phyloP scores from a whole-genome alignment of 1,284 basidiomycete genomes.

The Cystobasidiaceae sp. region DNA sequence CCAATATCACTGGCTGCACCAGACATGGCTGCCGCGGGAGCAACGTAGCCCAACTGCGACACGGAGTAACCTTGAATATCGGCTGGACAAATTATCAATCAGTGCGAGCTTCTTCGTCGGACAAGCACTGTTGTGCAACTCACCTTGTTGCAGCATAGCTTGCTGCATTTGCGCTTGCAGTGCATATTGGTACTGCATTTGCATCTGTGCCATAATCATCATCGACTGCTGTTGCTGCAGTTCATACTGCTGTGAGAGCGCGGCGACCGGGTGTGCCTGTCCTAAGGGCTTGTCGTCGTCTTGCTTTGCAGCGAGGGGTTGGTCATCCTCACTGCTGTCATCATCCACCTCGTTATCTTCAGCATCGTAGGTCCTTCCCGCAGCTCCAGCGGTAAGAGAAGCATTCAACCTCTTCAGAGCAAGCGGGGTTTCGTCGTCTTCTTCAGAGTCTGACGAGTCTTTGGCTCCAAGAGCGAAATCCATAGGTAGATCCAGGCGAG shows the following conservation, averaged over 20 bases:
- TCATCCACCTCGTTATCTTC: neutral
- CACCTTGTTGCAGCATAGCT: constrained; percentile 24
- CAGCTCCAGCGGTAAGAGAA: neutral
- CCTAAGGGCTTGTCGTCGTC: constrained; percentile 22
- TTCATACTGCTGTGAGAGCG: constrained; percentile 18
- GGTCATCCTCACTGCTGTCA: constrained; percentile 23
- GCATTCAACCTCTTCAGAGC: constrained; percentile 5
- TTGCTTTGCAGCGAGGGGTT: constrained; percentile 10
- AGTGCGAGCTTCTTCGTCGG: neutral
- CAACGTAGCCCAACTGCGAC: constrained; percentile 8
- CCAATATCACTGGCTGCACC: constrained; percentile 5
- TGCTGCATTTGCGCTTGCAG: constrained; percentile 6
- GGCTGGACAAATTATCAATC: neutral
- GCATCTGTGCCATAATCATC: constrained; percentile 14
- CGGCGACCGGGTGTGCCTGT: constrained; percentile 18
- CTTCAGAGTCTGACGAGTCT: constrained; percentile 6
- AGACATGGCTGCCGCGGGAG: neutral
- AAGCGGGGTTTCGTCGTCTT: constrained; percentile 10
- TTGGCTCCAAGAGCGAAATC: constrained; percentile 4
- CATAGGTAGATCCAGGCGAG: constrained; percentile 10
- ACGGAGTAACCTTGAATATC: constrained; percentile 7
- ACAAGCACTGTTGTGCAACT: neutral
- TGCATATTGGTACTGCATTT: constrained; percentile 10
- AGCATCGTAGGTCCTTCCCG: neutral
- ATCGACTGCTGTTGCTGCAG: constrained; percentile 12